Evolutionary conservation across 2,329 filamentous ascomycete genomes (phyloP), one percentile per base, ranked within the genome.

Genomic region (Trichoderma sp.): DNA sequence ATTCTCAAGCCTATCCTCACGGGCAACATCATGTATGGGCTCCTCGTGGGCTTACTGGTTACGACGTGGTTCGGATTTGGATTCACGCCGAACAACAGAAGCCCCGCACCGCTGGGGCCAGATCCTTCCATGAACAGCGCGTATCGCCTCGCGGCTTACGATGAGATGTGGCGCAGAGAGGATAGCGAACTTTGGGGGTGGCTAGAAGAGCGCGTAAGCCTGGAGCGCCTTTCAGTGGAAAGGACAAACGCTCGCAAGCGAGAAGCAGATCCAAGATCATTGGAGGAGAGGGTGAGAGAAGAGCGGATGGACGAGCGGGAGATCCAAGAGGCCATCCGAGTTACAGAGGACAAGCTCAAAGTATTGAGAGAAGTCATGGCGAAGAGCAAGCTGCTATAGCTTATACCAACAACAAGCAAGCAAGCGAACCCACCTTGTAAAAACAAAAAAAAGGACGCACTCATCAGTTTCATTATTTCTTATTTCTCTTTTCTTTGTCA

Each of bases 181-280:
- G 94, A 97, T 77, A 93, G 88, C 72, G 93, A 96, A 74, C 82
- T 97, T 11, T 97, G 94, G 94, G 90, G 92, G 69, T 97, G 94
- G 94, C 82, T 97, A 5, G 94, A 97, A 78, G 92, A 97, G 74
- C 86, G 94, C 21, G 90, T 93, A 1, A 91, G 93, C 2, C 82
- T 96, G 77, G 90, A 93, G 68, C 83, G 82, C 69, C 80, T 86
- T 72, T 80, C 78, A 72, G 70, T 73, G 26, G 84, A 81, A n/a
- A 69, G 73, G 26, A 26, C 69, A 10, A 73, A 70, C 32, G 66
- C 68, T 7, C 82, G 85, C 56, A 85, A 87, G 73, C 82, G 79
- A 71, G 81, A 81, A 16, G 77, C 85, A 30, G 84, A 90, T 72
- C 83, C 85, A 2, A 84, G 84, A 37, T 83, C 89, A 2, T 81